Percentiles rank a stretch among this genome's conserved stretches.
These are phyloP conservation scores for Simmondsia chinensis DNA, from an alignment of 148 eudicot species.

Conservation along the genomic window DNA sequence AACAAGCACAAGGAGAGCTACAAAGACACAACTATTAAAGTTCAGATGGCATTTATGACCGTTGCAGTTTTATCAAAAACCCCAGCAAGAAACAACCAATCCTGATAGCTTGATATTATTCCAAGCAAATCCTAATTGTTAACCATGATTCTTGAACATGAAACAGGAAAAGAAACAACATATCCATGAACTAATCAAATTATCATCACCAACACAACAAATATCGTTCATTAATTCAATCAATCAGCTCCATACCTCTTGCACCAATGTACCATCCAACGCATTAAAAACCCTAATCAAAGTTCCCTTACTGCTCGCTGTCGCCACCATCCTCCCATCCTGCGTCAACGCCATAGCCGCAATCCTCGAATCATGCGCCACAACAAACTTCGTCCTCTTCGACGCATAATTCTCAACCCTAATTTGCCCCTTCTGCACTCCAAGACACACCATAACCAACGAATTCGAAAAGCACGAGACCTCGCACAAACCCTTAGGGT, in stretches of 20 bases:
- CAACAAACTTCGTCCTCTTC: constrained; percentile 46
- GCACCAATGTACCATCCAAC: constrained; percentile 60
- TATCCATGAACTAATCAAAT: neutral
- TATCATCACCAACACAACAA: neutral
- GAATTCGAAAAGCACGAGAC: constrained; percentile 40
- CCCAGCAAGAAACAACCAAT: no score
- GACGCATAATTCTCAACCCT: constrained; percentile 61
- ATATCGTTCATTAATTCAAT: no score
- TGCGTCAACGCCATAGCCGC: constrained; percentile 40
- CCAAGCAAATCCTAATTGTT: no score
- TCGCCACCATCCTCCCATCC: constrained; percentile 56
- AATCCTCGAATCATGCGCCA: constrained; percentile 64
- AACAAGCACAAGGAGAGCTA: no score
- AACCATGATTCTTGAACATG: no score
- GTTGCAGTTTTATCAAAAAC: no score
- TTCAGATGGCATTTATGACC: no score
- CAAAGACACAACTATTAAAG: no score
- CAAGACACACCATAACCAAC: constrained; percentile 52
- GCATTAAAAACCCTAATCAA: constrained; percentile 57
- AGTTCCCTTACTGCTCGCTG: constrained; percentile 75
- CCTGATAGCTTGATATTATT: no score
- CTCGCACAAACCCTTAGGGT: constrained; percentile 74
- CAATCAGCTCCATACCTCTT: constrained; percentile 40
- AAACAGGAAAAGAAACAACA: no score
- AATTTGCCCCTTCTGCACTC: constrained; percentile 64